Evolutionary conservation across 1,284 basidiomycete species (phyloP).

Genomic region (Rhodotorula sp.): DNA sequence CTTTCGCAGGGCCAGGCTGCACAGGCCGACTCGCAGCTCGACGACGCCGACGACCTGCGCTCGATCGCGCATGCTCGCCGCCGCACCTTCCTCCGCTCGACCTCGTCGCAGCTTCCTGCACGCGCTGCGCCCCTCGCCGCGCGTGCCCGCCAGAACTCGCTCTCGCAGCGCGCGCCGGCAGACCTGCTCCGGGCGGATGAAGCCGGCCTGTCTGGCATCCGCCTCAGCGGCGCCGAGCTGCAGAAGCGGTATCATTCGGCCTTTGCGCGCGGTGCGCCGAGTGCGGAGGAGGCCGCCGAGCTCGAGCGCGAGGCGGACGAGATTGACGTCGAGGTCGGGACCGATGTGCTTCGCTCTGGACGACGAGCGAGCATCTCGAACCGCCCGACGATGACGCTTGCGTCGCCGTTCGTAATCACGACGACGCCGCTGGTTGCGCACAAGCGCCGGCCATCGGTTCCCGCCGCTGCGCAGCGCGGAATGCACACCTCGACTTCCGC

Average conservation of each 20-base stretch:
- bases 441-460: not conserved
- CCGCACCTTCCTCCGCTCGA: constrained; percentile 12
- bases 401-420: constrained; percentile 20
- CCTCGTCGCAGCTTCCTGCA: not conserved
- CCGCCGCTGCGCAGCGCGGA: not conserved
- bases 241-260: constrained; percentile 37
- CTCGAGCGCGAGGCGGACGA: constrained; percentile 31
- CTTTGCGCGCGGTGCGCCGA: constrained; percentile 8
- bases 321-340: constrained; percentile 28
- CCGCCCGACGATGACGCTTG: constrained; percentile 7
- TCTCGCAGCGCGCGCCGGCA: not conserved
- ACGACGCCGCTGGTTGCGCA: constrained; percentile 4
- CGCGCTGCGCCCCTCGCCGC: constrained; percentile 6
- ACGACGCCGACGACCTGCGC: constrained; percentile 34
- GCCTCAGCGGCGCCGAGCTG: constrained; percentile 31
- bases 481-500: constrained; percentile 6
- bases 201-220: constrained; percentile 24
- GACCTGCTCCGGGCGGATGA: constrained; percentile 34
- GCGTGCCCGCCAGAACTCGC: not conserved
- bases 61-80: constrained; percentile 9
- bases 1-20: constrained; percentile 22
- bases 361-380: constrained; percentile 32
- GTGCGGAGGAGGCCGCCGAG: not conserved
- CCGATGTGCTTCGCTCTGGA: constrained; percentile 16
- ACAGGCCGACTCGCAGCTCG: constrained; percentile 24